Base-by-base conservation (phyloP, 2,329 filamentous ascomycete species). In the Albifimbria verrucaria region DNA sequence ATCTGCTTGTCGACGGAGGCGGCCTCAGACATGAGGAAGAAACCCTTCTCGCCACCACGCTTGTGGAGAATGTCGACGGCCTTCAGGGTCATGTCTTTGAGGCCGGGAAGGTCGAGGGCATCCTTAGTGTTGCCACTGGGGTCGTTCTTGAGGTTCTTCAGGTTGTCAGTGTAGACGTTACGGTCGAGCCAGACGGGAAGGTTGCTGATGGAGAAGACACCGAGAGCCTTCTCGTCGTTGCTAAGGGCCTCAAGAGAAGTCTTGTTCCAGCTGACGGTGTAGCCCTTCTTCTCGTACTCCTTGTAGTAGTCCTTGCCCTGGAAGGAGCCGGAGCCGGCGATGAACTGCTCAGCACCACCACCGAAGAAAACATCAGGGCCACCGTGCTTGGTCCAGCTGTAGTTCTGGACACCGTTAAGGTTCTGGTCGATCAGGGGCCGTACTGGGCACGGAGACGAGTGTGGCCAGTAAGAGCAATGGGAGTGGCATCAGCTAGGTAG, bases 1-100 rank as follows among this genome's bases (percentile, higher is more conserved):
- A 95, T 94, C 79, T 90, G 87, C 79, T 95, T 95, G 74, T 94
- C 90, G 61, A 95, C 89, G 2, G 85, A 90, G 17, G 90, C 90
- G 23, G 87, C 90, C 70, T 95, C 90, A 12, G 86, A 85, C 90
- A 95, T 94, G 65, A 95, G 79, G 78, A 94, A 91, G 81, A 88
- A 95, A 6, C 90, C 90, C 55, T 89, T 80, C 53, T 87, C 79
- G 28, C 80, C 80, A 24, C 85, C 83, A 54, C 83, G 79, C 39
- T 77, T 77, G 68, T 87, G 74, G n/a, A 94, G 81, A 50, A 93
- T 84, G 54, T 93, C 89, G 48, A 94, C 81, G 22, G 90, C 90
- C 76, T 95, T 95, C 61, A 92, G 77, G 0, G 90, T 92, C 90
- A 95, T 95, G 44, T 94, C 89, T 73, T 91, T 93, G 49, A 94